phyloP scores from a whole-genome alignment of 1,284 basidiomycete genomes.

The Athelia sp. region DNA sequence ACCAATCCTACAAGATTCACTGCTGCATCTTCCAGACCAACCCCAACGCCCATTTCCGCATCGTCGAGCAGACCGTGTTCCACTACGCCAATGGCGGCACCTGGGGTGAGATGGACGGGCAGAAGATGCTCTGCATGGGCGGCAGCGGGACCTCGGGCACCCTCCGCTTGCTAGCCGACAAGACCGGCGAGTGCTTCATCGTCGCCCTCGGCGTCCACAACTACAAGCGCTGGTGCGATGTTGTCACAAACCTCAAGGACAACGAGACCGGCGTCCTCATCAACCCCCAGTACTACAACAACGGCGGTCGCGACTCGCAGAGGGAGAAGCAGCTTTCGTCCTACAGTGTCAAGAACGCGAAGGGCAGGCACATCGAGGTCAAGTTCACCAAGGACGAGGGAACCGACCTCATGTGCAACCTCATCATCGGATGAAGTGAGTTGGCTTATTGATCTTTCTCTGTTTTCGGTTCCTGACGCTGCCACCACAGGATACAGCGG shows the following conservation, averaged over 20 bases:
- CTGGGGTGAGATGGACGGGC: constrained; percentile 21
- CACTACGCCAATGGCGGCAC: constrained; percentile 25
- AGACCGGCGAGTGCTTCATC: constrained; percentile 24
- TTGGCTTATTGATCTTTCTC: too few species aligned
- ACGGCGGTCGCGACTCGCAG: background rate
- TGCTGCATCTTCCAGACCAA: constrained; percentile 26
- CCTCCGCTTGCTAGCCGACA: constrained; percentile 28
- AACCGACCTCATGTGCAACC: constrained; percentile 18
- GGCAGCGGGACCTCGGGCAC: constrained; percentile 33
- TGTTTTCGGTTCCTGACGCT: too few species aligned
- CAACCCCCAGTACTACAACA: constrained; percentile 25
- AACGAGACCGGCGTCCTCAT: constrained; percentile 21
- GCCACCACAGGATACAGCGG: too few species aligned
- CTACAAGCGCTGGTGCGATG: constrained; percentile 33
- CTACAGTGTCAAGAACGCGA: constrained; percentile 14
- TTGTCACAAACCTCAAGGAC: constrained; percentile 22
- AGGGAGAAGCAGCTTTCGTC: constrained; percentile 19
- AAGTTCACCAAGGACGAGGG: constrained; percentile 19
- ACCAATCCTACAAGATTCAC: constrained; percentile 30
- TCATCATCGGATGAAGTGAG: constrained; percentile 24
- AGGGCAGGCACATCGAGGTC: constrained; percentile 15
- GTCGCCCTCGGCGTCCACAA: constrained; percentile 35
- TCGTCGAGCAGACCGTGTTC: constrained; percentile 28
- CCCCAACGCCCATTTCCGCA: constrained; percentile 22
- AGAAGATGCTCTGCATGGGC: constrained; percentile 24